Base-by-base conservation (phyloP, 805 yeast genomes). In the Maudiozyma pseudohumilis region DNA sequence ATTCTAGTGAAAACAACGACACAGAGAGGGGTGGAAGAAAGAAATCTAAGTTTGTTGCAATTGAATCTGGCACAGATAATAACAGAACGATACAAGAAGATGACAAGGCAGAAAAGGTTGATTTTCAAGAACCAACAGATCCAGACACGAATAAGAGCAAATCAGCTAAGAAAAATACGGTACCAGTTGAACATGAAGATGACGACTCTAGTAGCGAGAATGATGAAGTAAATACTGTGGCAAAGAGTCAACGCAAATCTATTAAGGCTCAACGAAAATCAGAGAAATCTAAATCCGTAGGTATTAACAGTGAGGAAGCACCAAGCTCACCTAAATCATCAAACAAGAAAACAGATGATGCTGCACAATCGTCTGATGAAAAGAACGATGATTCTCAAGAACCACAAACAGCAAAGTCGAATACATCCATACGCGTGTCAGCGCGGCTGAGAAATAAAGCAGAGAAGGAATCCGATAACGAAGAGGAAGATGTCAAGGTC, bases 341-440 rank as follows among this genome's bases (percentile, higher is more conserved):
- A 11, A n/a, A 11, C 26, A n/a, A 26, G 11, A 6, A 5, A 26
- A 8, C 15, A 12, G 29, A 26, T 26, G 15, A 26, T 13, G 29
- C n/a, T 26, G 15, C 8, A 28, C n/a, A 28, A 6, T 6, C 20
- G 15, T 17, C 13, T 7, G 18, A 7, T 3, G 17, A 15, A 11
- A 20, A 28, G 17, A 53, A 42, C 3, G 33, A 35, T 2, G 24
- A 21, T 11, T 23, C 22, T 18, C 23, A 18, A 17, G 20, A 17
- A 11, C 12, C 6, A 2, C 15, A 29, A 10, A 23, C 18, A 11
- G 7, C n/a, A 7, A 18, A 18, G 11, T 11, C n/a, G 12, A 29
- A 29, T 9, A 18, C 11, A 16, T 34, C 34, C 22, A 39, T 32
- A 24, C 35, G 30, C 18, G 19, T 13, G 27, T 25, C 29, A 6